phyloP scores from a whole-genome alignment of 176 grass and related monocot genomes.

The Aechmea fasciata region DNA sequence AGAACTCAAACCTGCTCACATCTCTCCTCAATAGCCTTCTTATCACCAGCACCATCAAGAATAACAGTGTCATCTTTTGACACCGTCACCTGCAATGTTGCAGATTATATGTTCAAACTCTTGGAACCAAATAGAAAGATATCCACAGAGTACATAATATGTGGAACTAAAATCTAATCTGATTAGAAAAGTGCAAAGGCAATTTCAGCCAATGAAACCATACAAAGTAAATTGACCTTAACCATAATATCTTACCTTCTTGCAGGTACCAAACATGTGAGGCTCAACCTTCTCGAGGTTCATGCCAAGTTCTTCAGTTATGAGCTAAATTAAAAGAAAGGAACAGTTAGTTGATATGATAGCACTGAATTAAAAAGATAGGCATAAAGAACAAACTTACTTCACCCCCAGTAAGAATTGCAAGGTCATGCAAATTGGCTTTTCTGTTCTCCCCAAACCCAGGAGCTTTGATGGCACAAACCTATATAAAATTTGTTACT shows the following conservation, averaged over 20 bases:
- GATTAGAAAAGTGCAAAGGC: background rate
- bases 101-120: background rate
- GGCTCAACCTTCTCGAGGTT: slow-evolving; percentile 46
- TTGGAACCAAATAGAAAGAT: background rate
- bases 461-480: slow-evolving; percentile 59
- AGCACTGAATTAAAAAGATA: background rate
- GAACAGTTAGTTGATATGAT: background rate
- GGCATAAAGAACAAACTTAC: slow-evolving; percentile 9
- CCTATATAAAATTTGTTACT: slow-evolving; percentile 18
- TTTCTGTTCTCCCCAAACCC: slow-evolving; percentile 74
- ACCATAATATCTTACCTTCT: slow-evolving; percentile 43
- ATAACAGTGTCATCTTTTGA: slow-evolving; percentile 55
- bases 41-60: slow-evolving; percentile 53
- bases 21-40: slow-evolving; percentile 50
- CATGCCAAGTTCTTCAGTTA: slow-evolving; percentile 56
- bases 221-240: background rate
- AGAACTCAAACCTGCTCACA: slow-evolving; percentile 34
- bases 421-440: slow-evolving; percentile 62
- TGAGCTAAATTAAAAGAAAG: slow-evolving; percentile 9
- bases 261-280: slow-evolving; percentile 54
- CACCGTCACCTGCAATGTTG: slow-evolving; percentile 38
- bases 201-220: background rate
- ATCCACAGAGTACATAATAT: no score
- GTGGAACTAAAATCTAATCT: background rate
- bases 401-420: slow-evolving; percentile 55